phyloP scores from a whole-genome alignment of 805 yeast species.

The Zygosaccharomyces lentus region DNA sequence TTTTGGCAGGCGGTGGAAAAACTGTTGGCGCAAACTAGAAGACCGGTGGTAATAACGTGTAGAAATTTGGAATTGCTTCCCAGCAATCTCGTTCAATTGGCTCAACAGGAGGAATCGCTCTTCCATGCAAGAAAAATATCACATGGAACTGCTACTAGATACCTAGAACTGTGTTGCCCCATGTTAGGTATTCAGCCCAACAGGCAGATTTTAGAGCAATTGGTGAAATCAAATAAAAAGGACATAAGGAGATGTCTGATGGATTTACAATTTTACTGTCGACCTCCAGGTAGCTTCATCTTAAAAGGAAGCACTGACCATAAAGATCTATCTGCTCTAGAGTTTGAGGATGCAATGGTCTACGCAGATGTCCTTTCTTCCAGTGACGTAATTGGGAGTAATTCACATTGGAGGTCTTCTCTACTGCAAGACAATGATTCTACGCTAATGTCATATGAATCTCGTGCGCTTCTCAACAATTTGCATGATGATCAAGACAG shows the following conservation, averaged over 20 bases:
- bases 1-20: constrained; percentile 75
- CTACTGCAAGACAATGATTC: constrained; percentile 22
- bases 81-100: constrained; percentile 41
- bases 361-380: constrained; percentile 20
- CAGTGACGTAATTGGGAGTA: constrained; percentile 17
- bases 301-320: not conserved
- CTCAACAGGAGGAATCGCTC: constrained; percentile 41
- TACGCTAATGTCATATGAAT: constrained; percentile 22
- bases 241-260: constrained; percentile 49
- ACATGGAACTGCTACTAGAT: constrained; percentile 30
- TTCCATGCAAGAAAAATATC: constrained; percentile 31
- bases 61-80: constrained; percentile 48
- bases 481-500: constrained; percentile 22
- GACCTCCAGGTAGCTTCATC: constrained; percentile 11
- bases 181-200: constrained; percentile 35
- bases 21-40: constrained; percentile 53
- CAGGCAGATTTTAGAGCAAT: constrained; percentile 26
- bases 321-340: not conserved
- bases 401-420: constrained; percentile 18
- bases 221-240: constrained; percentile 28
- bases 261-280: constrained; percentile 39
- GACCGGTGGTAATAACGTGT: constrained; percentile 72
- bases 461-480: not conserved
- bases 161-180: constrained; percentile 34
- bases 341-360: not conserved